phyloP scores from a whole-genome alignment of 2,329 filamentous ascomycete species.

The Cucurbitaria berberidis region DNA sequence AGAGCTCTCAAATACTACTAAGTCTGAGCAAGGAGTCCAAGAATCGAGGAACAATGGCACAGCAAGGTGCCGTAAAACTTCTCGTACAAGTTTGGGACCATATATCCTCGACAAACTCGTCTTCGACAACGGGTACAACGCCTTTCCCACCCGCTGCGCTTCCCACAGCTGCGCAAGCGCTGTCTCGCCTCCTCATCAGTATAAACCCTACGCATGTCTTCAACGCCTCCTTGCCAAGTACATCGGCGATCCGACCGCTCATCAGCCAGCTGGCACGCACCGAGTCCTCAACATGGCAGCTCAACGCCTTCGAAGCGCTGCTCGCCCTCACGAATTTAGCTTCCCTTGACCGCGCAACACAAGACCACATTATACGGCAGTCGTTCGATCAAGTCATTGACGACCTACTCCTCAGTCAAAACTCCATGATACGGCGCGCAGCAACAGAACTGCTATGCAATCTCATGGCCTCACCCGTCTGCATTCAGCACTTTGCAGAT shows the following conservation, averaged over 20 bases:
- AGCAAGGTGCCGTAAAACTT: conserved; percentile 91
- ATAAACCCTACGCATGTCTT: conserved; percentile 87
- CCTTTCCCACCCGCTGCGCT: conserved; percentile 33
- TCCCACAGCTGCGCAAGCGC: conserved; percentile 74
- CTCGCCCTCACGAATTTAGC: conserved; percentile 95
- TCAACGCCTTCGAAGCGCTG: conserved; percentile 88
- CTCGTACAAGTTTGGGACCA: conserved; percentile 73
- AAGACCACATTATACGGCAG: conserved; percentile 72
- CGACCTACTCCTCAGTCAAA: conserved; percentile 79
- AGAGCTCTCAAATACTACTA: conserved; percentile 78
- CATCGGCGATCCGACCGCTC: conserved; percentile 82
- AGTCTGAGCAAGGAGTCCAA: conserved; percentile 76
- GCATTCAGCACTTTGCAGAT: conserved; percentile 72
- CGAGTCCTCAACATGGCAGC: conserved; percentile 65
- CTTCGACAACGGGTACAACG: conserved; percentile 49
- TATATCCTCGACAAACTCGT: conserved; percentile 54
- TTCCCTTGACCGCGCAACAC: conserved; percentile 69
- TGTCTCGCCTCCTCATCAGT: conserved; percentile 85
- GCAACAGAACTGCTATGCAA: conserved; percentile 92
- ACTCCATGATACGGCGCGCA: conserved; percentile 78
- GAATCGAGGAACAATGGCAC: conserved; percentile 79
- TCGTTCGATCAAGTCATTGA: conserved; percentile 76
- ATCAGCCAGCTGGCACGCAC: conserved; percentile 74
- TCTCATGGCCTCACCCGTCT: conserved; percentile 72
- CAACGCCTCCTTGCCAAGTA: conserved; percentile 72